Evolutionary conservation across 1,284 basidiomycete genomes (phyloP).

Genomic region (Phlebopus sp.): DNA sequence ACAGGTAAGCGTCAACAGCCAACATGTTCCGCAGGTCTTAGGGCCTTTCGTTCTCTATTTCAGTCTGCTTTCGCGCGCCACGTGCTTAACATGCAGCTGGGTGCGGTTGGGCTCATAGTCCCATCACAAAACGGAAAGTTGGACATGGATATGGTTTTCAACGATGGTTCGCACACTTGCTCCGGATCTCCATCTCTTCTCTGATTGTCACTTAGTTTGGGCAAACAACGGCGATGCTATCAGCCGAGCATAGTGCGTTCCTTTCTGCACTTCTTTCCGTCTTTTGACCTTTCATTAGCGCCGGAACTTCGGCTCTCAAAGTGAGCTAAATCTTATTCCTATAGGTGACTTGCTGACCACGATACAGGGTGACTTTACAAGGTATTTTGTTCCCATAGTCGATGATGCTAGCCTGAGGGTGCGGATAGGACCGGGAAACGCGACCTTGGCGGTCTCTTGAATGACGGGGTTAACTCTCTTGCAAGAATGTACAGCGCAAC

Average conservation of each 20-base stretch:
- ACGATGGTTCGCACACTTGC: conserved; percentile 61
- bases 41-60: not conserved
- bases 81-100: conserved; percentile 77
- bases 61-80: conserved; percentile 89
- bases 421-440: conserved; percentile 81
- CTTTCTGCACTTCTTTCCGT: not conserved
- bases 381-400: conserved; percentile 38
- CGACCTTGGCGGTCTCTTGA: conserved; percentile 85
- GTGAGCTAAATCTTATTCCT: conserved; percentile 32
- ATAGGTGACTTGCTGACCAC: conserved; percentile 9
- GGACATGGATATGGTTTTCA: conserved; percentile 79
- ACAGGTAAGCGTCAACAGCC: conserved; percentile 45
- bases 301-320: conserved; percentile 91
- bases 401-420: conserved; percentile 8
- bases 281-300: conserved; percentile 40
- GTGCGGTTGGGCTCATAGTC: conserved; percentile 71
- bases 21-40: conserved; percentile 2
- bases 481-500: conserved; percentile 85
- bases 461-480: conserved; percentile 91
- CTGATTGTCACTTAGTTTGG: conserved; percentile 62
- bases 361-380: conserved; percentile 84
- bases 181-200: conserved; percentile 2
- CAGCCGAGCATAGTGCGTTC: conserved; percentile 78
- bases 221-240: conserved; percentile 94
- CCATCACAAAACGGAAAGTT: conserved; percentile 48